Evolutionary conservation across 2,329 filamentous ascomycete species (phyloP), one percentile per base, ranked within the genome.

Genomic region (Aurifilum marmelostoma): DNA sequence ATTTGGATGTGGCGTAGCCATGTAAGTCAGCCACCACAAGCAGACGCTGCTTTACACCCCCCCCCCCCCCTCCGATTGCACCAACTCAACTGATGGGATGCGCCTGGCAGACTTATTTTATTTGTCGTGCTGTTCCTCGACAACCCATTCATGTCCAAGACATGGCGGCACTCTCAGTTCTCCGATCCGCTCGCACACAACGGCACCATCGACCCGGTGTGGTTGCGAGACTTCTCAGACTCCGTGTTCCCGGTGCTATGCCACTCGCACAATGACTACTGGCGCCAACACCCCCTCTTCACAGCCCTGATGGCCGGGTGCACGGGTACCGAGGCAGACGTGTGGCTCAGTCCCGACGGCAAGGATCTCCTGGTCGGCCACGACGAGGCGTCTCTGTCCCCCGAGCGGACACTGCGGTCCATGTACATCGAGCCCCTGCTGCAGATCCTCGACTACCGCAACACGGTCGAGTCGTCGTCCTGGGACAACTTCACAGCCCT

Each of bases 401-500:
- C 52, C 11, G 52, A 56, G 52, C 29, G 27, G 52, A 56, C 52
- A 56, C 27, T 56, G 52, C 52, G 27, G 27, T 56, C 52, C 2
- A 56, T 56, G 52, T 56, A 56, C 14, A 32, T 56, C 52, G 24
- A 56, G 4, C 52, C 52, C 2, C 14, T 56, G 6, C 52, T 56
- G 24, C 52, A 29, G 52, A 56, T 56, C 52, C 52, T 56, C 24
- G 52, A 56, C 52, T 56, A 56, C 3, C 52, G 52, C 24, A 56
- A 56, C 52, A 56, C 52, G 14, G 52, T 56, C 27, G 52, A 56
- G 52, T 56, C 52, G 24, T 56, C 27, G 4, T n/a, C n/a, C n/a
- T 56, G 52, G 52, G 52, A 16, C 27, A 56, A 32, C 14, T 56
- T 56, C 52, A 56, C 52, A 7, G 52, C 52, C 52, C 24, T 27